Base-by-base conservation (phyloP, 2,329 filamentous ascomycete genomes). In the Monilinia laxa region DNA sequence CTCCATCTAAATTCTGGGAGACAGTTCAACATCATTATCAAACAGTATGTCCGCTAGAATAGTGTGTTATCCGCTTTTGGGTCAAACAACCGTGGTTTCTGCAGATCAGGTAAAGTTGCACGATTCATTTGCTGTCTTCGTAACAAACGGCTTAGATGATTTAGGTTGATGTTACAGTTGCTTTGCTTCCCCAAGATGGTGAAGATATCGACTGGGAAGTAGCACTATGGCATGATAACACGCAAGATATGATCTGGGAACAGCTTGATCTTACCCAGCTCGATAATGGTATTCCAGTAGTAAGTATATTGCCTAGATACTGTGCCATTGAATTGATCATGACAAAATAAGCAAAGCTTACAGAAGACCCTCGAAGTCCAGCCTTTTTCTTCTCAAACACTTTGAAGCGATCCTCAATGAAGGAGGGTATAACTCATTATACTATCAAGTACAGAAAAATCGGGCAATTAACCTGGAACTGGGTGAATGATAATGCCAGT, bases 91-190 rank as follows among this genome's bases (percentile, higher is more conserved):
- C 3, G 52, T 59, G 2, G 16, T 52, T 35, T 9, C 42, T 18
- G 31, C 23, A 11, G 35, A 53, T 3, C 23, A 49, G 23, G 63
- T 59, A 35, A 38, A 7, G 42, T 52, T 2, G 28, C 5, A 40
- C 28, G 4, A 31, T 23, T 20, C 16, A 14, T 4, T 45, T n/a
- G 45, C n/a, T 31, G 38, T 23, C 10, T 56, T 12, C 18, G 12
- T 20, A 23, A 31, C 4, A 54, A 12, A n/a, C 7, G n/a, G 23
- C 18, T 45, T 25, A 56, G 10, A 16, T n/a, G 11, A 31, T 14
- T 25, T 28, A 65, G 55, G 18, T 65, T 12, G 18, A 38, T 14
- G 28, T 65, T 18, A 65, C 63, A n/a, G 55, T 65, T 28, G 55
- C 25, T 9, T 35, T 60, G 7, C n/a, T 45, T 52, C 63, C 55